phyloP scores from a whole-genome alignment of 2,329 filamentous ascomycete genomes.

The Lizonia empirigonia region DNA sequence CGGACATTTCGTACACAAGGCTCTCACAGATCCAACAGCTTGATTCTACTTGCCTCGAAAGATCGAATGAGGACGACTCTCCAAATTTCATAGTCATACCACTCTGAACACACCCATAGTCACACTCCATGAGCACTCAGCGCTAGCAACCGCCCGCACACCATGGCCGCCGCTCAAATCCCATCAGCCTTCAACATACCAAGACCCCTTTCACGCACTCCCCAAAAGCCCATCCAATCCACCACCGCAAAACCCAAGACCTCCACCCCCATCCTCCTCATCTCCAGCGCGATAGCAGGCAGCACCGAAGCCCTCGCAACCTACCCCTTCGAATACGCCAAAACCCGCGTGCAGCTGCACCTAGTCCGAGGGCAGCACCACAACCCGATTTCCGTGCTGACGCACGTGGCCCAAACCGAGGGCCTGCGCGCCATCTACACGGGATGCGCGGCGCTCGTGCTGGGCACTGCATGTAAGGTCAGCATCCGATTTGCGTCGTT shows the following conservation, averaged over 20 bases:
- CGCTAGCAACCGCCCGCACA: neutral
- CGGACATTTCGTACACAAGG: too few species aligned
- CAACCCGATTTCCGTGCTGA: conserved; percentile 34
- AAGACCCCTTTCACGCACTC: neutral
- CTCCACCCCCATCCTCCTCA: conserved; percentile 46
- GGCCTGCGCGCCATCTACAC: conserved; percentile 40
- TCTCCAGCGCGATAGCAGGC: conserved; percentile 59
- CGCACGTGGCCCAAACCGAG: conserved; percentile 24
- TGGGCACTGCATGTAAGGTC: conserved; percentile 40
- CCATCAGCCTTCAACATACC: neutral
- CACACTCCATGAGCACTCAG: too few species aligned
- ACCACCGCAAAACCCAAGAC: conserved; percentile 1
- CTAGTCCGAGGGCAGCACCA: conserved; percentile 6
- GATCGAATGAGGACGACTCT: too few species aligned
- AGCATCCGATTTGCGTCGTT: conserved; percentile 42
- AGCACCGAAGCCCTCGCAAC: conserved; percentile 60
- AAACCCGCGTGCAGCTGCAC: conserved; percentile 41
- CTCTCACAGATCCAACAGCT: too few species aligned
- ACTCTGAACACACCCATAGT: too few species aligned
- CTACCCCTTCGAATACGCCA: conserved; percentile 45
- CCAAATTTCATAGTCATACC: too few species aligned
- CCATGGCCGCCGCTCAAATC: neutral
- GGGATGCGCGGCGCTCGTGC: conserved; percentile 36
- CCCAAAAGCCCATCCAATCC: neutral
- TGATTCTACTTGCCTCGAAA: too few species aligned